phyloP scores from a whole-genome alignment of 1,284 basidiomycete genomes.

The Leccinum fuscescens region DNA sequence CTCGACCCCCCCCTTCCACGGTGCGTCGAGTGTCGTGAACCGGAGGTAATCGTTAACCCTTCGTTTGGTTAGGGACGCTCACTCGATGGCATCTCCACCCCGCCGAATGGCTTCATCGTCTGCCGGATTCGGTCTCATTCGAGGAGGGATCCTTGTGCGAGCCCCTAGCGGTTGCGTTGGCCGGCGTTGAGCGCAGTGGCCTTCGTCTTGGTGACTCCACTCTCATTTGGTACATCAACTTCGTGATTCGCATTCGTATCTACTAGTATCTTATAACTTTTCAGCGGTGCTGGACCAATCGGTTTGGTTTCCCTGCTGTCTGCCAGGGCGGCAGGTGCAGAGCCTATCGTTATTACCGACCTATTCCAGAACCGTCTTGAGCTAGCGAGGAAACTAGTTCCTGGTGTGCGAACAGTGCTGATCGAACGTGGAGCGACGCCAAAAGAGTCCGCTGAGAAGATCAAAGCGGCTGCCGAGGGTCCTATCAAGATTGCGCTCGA shows the following conservation, averaged over 20 bases:
- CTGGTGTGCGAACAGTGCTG: constrained; percentile 59
- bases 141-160: constrained; percentile 66
- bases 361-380: constrained; percentile 77
- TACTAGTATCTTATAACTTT: constrained; percentile 7
- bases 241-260: not conserved
- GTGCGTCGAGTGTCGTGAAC: constrained; percentile 25
- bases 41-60: not conserved
- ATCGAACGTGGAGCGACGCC: constrained; percentile 43
- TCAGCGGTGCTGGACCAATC: constrained; percentile 80
- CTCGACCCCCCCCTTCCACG: constrained; percentile 64
- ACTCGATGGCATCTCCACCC: constrained; percentile 63
- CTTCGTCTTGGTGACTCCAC: constrained; percentile 59
- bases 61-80: constrained; percentile 45
- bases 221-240: constrained; percentile 49
- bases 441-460: constrained; percentile 48
- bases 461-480: constrained; percentile 49
- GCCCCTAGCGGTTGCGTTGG: constrained; percentile 59
- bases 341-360: constrained; percentile 77
- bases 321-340: constrained; percentile 77
- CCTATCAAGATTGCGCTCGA: constrained; percentile 56
- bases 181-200: constrained; percentile 59
- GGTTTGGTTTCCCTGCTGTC: constrained; percentile 79
- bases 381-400: constrained; percentile 79
- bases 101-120: constrained; percentile 61
- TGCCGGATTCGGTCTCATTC: constrained; percentile 56